Base-by-base conservation (phyloP, 2,329 filamentous ascomycete species). In the Pestalotiopsis sp. region DNA sequence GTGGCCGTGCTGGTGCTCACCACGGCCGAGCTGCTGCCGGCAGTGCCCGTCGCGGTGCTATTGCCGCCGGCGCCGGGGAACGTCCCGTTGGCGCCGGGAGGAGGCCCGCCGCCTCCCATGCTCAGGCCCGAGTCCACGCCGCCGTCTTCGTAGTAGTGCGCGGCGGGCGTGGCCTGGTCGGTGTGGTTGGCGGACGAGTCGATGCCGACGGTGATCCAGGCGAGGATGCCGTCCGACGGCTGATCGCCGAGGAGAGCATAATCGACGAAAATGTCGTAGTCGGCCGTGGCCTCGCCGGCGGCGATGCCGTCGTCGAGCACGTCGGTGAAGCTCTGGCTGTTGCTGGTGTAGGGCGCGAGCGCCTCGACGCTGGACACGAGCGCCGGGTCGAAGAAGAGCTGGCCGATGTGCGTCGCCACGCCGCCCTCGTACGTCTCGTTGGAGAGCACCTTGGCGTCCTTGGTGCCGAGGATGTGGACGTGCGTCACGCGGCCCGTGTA, bases 361-460 rank as follows among this genome's bases (percentile, higher is more conserved):
- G 57, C 58, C 41, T 67, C 65, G 41, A 67, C 65, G 12, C n/a
- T 70, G 23, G 73, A 72, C 71, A 88, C 84, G 6, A 92, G 84
- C 70, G 82, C 81, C 75, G 91, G 86, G 76, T 91, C 88, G 75
- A 90, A 89, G 82, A 89, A 92, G 64, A 90, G 74, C 76, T 92
- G 90, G 20, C 90, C 90, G 55, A 91, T 83, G 78, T 92, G 89
- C 62, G 79, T 81, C 12, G 82, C 81, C 69, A 82, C 85, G 52
- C 79, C 77, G 70, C 65, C 65, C 23, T 27, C 31, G 38, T 87
- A 86, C 67, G 85, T 86, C 74, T 85, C 72, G 74, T 85, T 85
- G n/a, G 75, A 60, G 39, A 74, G 71, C 27, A 76, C 69, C 1
- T 76, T 79, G 13, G 79, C 81, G 70, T 81, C 78, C 45, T 77